A percentile compares a stretch with the other conserved stretches of the same genome.
Conservation (phyloP, 192 early-diverging fungal species). For the Rhizophagus prolifer region DNA sequence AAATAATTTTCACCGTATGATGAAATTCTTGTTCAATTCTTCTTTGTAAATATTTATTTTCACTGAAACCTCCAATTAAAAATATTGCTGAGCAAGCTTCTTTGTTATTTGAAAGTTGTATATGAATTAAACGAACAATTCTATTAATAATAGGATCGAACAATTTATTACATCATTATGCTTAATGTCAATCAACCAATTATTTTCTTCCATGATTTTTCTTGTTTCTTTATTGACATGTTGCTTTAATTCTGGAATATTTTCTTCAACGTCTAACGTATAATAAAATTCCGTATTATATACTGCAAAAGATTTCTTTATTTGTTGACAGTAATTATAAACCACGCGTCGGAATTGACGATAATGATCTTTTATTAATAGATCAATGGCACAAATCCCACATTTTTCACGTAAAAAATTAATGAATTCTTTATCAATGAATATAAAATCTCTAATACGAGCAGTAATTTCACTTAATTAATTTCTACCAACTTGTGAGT, state of each 20-base stretch:
- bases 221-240: too few relatives aligned
- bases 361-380: conserved; percentile 35
- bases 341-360: background rate
- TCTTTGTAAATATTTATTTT: background rate
- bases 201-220: too few relatives aligned
- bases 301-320: background rate
- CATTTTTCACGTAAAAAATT: conserved; percentile 44
- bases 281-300: background rate
- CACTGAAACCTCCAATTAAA: too few relatives aligned
- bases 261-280: too few relatives aligned
- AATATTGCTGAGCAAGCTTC: too few relatives aligned
- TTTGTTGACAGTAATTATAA: too few relatives aligned
- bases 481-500: background rate
- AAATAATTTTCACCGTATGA: conserved; percentile 30
- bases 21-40: conserved; percentile 38
- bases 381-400: conserved; percentile 36
- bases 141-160: too few relatives aligned
- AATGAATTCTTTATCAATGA: conserved; percentile 42
- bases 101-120: too few relatives aligned
- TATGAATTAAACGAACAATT: too few relatives aligned
- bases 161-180: too few relatives aligned
- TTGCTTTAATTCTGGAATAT: too few relatives aligned
- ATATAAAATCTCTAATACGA: conserved; percentile 35
- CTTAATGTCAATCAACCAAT: too few relatives aligned
- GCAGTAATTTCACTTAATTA: conserved; percentile 31